phyloP scores from a whole-genome alignment of 73 alveolate species.

The Paramecium sonneborni region DNA sequence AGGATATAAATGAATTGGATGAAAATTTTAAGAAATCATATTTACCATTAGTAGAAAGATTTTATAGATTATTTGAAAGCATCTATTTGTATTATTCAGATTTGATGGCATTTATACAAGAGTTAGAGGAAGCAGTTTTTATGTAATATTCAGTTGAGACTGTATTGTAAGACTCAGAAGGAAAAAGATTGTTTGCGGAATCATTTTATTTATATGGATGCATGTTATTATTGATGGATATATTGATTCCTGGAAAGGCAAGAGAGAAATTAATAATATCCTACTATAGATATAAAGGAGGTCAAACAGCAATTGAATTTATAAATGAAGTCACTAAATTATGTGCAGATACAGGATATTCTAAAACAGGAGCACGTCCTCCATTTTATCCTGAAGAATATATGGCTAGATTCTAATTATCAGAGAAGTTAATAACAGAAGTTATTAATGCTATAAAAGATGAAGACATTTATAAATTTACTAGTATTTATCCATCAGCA shows the following conservation, averaged over 20 bases:
- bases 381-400: conserved; percentile 89
- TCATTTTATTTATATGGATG: conserved; percentile 92
- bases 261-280: conserved; percentile 94
- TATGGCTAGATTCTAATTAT: conserved; percentile 81
- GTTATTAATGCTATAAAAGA: conserved; percentile 85
- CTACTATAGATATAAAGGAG: conserved; percentile 91
- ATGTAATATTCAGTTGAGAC: conserved; percentile 60
- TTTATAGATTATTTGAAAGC: conserved; percentile 90
- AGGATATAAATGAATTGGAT: conserved; percentile 90
- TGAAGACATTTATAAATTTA: conserved; percentile 93
- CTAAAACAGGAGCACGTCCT: conserved; percentile 82
- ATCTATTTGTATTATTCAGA: conserved; percentile 91
- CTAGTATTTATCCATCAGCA: conserved; percentile 95
- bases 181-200: conserved; percentile 90
- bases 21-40: conserved; percentile 93
- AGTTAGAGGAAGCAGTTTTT: conserved; percentile 77
- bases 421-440: conserved; percentile 74
- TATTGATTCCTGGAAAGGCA: conserved; percentile 89
- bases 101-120: conserved; percentile 81
- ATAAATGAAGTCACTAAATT: conserved; percentile 88
- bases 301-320: conserved; percentile 87
- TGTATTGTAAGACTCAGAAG: conserved; percentile 78
- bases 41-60: conserved; percentile 93
- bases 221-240: conserved; percentile 92
- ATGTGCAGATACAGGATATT: conserved; percentile 86